Conservation (phyloP, 2,329 filamentous ascomycete species). For the Pseudogymnoascus sp. region DNA sequence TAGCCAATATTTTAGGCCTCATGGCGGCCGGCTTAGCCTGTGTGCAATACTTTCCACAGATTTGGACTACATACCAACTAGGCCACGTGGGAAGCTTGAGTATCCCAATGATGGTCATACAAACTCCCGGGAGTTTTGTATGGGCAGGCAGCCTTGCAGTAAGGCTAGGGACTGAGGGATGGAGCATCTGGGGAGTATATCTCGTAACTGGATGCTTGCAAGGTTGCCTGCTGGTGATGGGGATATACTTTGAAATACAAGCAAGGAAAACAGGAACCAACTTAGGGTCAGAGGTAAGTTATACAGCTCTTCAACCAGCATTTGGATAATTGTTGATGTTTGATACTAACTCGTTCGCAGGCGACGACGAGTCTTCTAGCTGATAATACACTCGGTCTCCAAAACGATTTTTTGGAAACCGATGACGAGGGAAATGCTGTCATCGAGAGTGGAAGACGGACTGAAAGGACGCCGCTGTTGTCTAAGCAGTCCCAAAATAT, state of each 20-base stretch:
- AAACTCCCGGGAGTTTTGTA: slow-evolving; percentile 85
- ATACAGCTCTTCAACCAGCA: background rate
- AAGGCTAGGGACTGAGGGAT: slow-evolving; percentile 71
- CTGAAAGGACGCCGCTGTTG: slow-evolving; percentile 20
- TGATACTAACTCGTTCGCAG: background rate
- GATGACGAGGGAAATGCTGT: slow-evolving; percentile 21
- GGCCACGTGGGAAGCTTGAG: slow-evolving; percentile 85
- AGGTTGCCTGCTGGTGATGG: slow-evolving; percentile 71
- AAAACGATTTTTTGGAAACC: slow-evolving; percentile 15
- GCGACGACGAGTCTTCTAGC: background rate
- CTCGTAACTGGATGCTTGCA: slow-evolving; percentile 80
- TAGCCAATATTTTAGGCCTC: slow-evolving; percentile 81
- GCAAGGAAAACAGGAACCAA: slow-evolving; percentile 12
- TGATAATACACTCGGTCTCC: background rate
- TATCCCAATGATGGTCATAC: slow-evolving; percentile 97
- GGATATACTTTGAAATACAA: slow-evolving; percentile 61
- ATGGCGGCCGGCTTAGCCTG: slow-evolving; percentile 69
- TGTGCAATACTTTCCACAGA: slow-evolving; percentile 91
- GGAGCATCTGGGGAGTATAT: slow-evolving; percentile 94
- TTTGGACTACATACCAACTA: slow-evolving; percentile 79
- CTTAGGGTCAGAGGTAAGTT: background rate
- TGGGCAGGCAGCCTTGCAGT: slow-evolving; percentile 79
- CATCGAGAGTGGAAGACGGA: slow-evolving; percentile 18
- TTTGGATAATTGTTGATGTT: background rate
- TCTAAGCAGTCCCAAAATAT: slow-evolving; percentile 13